Percentiles rank a stretch among this genome's conserved stretches.
These are phyloP conservation scores for Tuber borchii DNA, from an alignment of 495 filamentous ascomycete genomes.

Conservation along the genomic window DNA sequence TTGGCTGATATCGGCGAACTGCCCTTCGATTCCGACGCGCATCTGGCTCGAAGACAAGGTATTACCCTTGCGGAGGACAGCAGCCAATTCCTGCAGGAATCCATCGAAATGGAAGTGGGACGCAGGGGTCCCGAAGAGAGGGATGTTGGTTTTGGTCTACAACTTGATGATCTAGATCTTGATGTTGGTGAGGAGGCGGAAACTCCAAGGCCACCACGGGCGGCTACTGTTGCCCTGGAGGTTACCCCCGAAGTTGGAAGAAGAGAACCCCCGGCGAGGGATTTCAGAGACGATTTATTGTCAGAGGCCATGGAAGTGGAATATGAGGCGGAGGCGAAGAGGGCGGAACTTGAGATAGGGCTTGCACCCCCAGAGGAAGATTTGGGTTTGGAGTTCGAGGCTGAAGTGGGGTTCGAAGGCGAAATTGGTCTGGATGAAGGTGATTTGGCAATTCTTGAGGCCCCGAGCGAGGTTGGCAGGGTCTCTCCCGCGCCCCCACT, in stretches of 20 bases:
- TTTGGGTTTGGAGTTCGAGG: constrained; percentile 53
- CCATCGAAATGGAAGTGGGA: constrained; percentile 46
- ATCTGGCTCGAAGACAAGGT: constrained; percentile 57
- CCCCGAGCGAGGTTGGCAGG: constrained; percentile 11
- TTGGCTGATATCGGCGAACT: constrained; percentile 58
- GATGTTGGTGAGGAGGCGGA: constrained; percentile 48
- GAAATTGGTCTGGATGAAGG: constrained; percentile 26
- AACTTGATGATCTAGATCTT: constrained; percentile 50
- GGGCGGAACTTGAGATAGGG: constrained; percentile 49
- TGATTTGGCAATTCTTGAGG: constrained; percentile 28
- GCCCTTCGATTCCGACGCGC: constrained; percentile 44
- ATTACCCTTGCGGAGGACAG: constrained; percentile 57
- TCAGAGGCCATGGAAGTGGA: constrained; percentile 46
- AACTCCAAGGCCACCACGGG: constrained; percentile 38
- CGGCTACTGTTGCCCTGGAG: constrained; percentile 42
- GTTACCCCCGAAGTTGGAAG: constrained; percentile 44
- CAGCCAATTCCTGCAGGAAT: constrained; percentile 60
- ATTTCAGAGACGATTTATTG: constrained; percentile 38
- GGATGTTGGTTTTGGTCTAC: constrained; percentile 52
- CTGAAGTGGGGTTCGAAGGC: constrained; percentile 52
- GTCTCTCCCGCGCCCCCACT: constrained; percentile 8
- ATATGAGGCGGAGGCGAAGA: constrained; percentile 46
- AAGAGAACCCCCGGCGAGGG: constrained; percentile 26
- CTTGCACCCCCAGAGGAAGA: constrained; percentile 43
- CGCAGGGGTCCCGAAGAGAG: constrained; percentile 45